These are phyloP conservation scores for Alternaria rosae DNA, from an alignment of 2,329 filamentous ascomycete genomes.

Conservation along the genomic window DNA sequence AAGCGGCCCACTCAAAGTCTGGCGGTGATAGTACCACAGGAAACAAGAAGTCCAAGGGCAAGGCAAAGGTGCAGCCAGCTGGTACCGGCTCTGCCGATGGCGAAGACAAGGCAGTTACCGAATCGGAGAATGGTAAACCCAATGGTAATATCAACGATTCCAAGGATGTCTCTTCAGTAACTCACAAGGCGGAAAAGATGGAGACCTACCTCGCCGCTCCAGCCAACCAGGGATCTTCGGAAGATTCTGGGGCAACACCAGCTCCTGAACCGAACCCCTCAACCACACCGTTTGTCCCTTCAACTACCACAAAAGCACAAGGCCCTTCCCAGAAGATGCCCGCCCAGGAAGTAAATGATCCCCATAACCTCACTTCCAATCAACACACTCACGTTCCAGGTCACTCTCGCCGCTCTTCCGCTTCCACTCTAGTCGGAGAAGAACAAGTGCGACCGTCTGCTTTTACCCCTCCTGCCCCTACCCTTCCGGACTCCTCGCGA, in stretches of 20 bases:
- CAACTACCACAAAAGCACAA: neutral
- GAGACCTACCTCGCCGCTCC: neutral
- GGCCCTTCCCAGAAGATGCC: slow-evolving; percentile 12
- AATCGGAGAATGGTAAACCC: slow-evolving; percentile 17
- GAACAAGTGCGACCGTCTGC: neutral
- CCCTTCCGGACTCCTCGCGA: neutral
- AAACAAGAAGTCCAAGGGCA: slow-evolving; percentile 5
- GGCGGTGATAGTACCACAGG: neutral
- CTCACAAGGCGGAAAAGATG: slow-evolving; percentile 21
- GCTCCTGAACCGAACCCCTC: slow-evolving; percentile 8
- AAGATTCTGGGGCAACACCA: slow-evolving; percentile 7
- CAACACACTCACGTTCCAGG: slow-evolving; percentile 4
- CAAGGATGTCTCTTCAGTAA: slow-evolving; percentile 19
- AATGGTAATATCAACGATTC: slow-evolving; percentile 13
- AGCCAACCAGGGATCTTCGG: neutral
- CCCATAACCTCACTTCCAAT: neutral
- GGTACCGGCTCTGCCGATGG: neutral
- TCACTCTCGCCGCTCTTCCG: slow-evolving; percentile 6
- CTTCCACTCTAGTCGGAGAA: slow-evolving; percentile 11
- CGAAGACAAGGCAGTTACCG: neutral
- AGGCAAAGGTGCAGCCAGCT: neutral
- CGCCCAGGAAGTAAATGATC: slow-evolving; percentile 5
- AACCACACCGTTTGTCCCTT: neutral
- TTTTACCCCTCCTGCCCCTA: slow-evolving; percentile 1
- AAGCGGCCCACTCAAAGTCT: neutral